Evolutionary conservation across 179 eudicot species (phyloP).

Genomic region (Nepenthes alata): DNA sequence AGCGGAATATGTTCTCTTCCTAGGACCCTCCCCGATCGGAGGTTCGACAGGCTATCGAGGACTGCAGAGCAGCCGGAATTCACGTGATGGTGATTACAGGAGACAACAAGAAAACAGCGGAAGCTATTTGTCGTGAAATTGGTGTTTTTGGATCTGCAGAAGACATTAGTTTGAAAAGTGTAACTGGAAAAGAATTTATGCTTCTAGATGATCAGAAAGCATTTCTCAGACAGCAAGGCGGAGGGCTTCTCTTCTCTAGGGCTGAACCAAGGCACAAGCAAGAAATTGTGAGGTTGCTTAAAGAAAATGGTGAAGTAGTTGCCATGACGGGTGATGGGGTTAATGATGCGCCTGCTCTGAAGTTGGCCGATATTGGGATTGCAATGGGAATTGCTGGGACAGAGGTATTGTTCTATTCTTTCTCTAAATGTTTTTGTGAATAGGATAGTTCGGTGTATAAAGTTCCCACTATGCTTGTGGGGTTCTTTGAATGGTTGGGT

Average conservation of each 20-base stretch:
- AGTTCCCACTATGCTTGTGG: too few species aligned
- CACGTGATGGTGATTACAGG: slow-evolving; percentile 63
- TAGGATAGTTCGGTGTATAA: too few species aligned
- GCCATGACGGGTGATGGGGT: slow-evolving; percentile 84
- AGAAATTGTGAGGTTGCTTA: slow-evolving; percentile 58
- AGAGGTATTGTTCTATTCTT: slow-evolving; percentile 25
- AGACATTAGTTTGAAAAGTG: slow-evolving; percentile 37
- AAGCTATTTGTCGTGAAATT: slow-evolving; percentile 61
- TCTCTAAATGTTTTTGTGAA: background rate
- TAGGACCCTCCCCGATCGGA: slow-evolving; percentile 66
- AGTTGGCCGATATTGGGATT: slow-evolving; percentile 63
- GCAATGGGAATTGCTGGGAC: slow-evolving; percentile 72
- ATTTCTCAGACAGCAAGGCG: slow-evolving; percentile 33
- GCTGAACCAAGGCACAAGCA: slow-evolving; percentile 69
- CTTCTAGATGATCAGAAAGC: slow-evolving; percentile 24
- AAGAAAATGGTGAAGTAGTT: slow-evolving; percentile 60
- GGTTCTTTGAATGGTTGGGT: too few species aligned
- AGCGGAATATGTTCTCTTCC: background rate
- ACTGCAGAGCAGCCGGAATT: slow-evolving; percentile 64
- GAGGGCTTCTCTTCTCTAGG: slow-evolving; percentile 48
- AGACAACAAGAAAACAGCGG: slow-evolving; percentile 59
- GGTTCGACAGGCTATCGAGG: slow-evolving; percentile 56
- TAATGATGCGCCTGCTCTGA: slow-evolving; percentile 68
- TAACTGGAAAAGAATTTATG: slow-evolving; percentile 56
- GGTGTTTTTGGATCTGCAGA: slow-evolving; percentile 47